Base-by-base conservation (phyloP, 306 rosid species). In the Sphenostylis stenocarpa region DNA sequence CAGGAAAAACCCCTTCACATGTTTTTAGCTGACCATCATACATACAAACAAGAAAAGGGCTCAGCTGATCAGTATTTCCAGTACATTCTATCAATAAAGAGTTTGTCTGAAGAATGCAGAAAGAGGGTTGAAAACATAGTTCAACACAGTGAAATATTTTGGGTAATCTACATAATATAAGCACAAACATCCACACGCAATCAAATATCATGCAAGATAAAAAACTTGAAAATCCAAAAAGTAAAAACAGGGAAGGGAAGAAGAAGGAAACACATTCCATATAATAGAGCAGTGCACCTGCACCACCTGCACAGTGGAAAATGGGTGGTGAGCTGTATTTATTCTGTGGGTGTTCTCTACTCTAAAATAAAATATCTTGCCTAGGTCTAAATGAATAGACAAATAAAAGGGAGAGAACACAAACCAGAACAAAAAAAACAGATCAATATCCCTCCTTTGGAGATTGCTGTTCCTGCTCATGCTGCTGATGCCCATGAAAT, bases 261-360 rank as follows among this genome's bases (percentile, higher is more conserved):
- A 21, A 47, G 64, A 69, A 71, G 81, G 73, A 52, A 67, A 84
- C 85, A 91, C 57, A 85, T 80, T 87, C 87, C 91, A 87, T 66
- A 81, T 86, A 86, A 79, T 78, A 82, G 82, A 82, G 86, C 85
- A 84, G 92, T 89, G 87, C 86, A 91, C 91, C 97, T 91, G 97
- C 87, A 91, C 93, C 84, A 88, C 94, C 96, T 91, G 94, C 97
- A 91, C 91, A 91, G 89, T 82, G 87, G 91, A 87, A 89, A 84
- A 87, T 89, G 91, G 90, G 86, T 83, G 65, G 90, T 86, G 84
- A 91, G 94, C 89, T 80, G 78, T 63, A 83, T 82, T 85, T 71
- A 67, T 83, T 76, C 58, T 74, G 82, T 53, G 78, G 66, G 77
- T 52, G 77, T 73, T 71, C 80, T 53, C 80, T 53, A 24, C 47